A percentile compares a stretch with the other conserved stretches of the same genome.
These are phyloP conservation scores for Epichloe aotearoae DNA, from an alignment of 2,329 filamentous ascomycete species.

Conservation along the genomic window DNA sequence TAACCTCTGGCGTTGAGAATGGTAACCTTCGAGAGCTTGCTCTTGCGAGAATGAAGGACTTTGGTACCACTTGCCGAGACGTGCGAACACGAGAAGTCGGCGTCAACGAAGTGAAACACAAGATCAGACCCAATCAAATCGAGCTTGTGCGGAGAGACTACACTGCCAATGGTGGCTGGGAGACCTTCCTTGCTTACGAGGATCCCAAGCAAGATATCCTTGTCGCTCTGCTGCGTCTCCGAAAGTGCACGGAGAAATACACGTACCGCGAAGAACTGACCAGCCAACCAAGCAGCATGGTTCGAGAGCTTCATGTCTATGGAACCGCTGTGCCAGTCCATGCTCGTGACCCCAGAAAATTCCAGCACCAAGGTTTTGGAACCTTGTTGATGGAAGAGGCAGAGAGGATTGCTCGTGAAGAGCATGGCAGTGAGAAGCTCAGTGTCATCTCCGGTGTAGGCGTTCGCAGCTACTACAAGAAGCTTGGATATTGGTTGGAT, in stretches of 20 bases:
- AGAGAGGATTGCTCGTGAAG: conserved; percentile 83
- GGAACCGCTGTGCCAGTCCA: conserved; percentile 96
- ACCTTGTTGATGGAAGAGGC: conserved; percentile 97
- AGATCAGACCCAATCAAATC: conserved; percentile 90
- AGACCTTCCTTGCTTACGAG: conserved; percentile 95
- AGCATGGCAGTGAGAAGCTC: conserved; percentile 88
- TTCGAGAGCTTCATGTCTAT: conserved; percentile 92
- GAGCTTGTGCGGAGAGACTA: conserved; percentile 93
- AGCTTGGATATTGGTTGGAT: conserved; percentile 86
- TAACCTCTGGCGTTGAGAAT: conserved; percentile 97
- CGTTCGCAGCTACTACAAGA: conserved; percentile 87
- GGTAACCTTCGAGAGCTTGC: conserved; percentile 90
- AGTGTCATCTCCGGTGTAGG: conserved; percentile 97
- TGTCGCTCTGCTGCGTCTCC: conserved; percentile 74
- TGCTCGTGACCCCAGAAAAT: conserved; percentile 86
- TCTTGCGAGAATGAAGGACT: conserved; percentile 96
- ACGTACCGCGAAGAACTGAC: conserved; percentile 83
- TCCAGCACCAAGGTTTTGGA: conserved; percentile 95
- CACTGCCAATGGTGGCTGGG: conserved; percentile 90
- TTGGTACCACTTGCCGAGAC: conserved; percentile 91
- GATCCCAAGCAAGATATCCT: conserved; percentile 98
- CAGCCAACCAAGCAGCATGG: conserved; percentile 78
- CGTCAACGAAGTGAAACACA: conserved; percentile 98
- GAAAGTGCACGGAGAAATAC: conserved; percentile 83
- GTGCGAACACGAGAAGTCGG: conserved; percentile 93